Evolutionary conservation across 257 asterid genomes (phyloP).

Genomic region (Plectranthus barbatus): DNA sequence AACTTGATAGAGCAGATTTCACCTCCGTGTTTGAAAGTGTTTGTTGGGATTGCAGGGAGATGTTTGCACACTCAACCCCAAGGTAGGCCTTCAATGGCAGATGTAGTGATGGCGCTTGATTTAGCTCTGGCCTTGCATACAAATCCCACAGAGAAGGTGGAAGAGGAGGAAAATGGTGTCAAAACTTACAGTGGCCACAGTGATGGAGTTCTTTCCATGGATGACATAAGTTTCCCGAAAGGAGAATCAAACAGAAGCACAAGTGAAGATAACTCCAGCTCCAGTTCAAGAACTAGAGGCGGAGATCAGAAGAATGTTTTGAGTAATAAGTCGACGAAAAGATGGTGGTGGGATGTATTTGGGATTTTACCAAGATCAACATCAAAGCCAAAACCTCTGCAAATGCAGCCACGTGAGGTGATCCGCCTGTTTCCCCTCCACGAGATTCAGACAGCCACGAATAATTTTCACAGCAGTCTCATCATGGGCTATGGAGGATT

Average conservation of each 20-base stretch:
- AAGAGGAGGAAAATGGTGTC: constrained; percentile 31
- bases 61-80: constrained; percentile 14
- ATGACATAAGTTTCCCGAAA: constrained; percentile 28
- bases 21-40: constrained; percentile 42
- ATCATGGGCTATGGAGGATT: constrained; percentile 44
- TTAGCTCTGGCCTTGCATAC: constrained; percentile 21
- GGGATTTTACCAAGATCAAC: constrained; percentile 41
- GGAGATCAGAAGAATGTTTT: constrained; percentile 21
- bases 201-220: constrained; percentile 37
- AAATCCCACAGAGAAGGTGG: constrained; percentile 24
- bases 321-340: too few relatives aligned
- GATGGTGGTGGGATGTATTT: constrained; percentile 53
- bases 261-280: constrained; percentile 21
- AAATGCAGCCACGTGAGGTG: constrained; percentile 15
- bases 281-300: constrained; percentile 19
- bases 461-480: constrained; percentile 39
- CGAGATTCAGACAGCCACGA: constrained; percentile 51
- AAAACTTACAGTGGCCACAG: constrained; percentile 34
- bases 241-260: constrained; percentile 27
- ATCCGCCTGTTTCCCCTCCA: constrained; percentile 33
- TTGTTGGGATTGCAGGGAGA: constrained; percentile 50
- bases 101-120: too few relatives aligned
- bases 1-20: constrained; percentile 38
- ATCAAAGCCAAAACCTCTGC: constrained; percentile 31
- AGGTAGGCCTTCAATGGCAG: too few relatives aligned